Evolutionary conservation across 108 stramenopile genomes (phyloP).

Genomic region (Schizochytrium sp.): DNA sequence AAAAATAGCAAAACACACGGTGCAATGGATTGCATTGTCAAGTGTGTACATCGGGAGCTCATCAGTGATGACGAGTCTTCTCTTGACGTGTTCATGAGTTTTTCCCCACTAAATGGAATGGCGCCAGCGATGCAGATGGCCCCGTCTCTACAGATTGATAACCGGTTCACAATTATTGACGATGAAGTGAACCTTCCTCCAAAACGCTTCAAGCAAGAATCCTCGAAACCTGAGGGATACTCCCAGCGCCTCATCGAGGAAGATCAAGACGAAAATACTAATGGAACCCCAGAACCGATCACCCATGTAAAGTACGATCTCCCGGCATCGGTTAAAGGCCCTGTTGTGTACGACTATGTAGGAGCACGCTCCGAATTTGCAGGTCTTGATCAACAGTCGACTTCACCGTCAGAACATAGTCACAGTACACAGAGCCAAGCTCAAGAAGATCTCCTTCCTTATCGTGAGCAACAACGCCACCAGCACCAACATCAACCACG

Average conservation of each 20-base stretch:
- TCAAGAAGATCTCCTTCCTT: background rate
- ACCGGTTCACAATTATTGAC: slow-evolving; percentile 41
- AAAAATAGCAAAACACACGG: background rate
- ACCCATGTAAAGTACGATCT: slow-evolving; percentile 25
- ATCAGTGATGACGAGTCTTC: slow-evolving; percentile 49
- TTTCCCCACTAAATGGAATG: background rate
- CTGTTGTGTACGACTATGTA: slow-evolving; percentile 31
- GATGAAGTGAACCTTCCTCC: slow-evolving; percentile 26
- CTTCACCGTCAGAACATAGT: background rate
- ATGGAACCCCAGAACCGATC: background rate
- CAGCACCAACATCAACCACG: slow-evolving; percentile 37
- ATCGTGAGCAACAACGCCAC: background rate
- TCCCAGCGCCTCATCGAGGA: background rate
- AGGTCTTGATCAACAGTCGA: background rate
- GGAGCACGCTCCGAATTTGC: background rate
- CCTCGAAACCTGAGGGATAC: background rate
- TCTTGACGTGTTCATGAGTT: background rate
- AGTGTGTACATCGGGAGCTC: slow-evolving; percentile 16
- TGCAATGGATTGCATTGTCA: slow-evolving; percentile 22
- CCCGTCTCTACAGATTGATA: background rate
- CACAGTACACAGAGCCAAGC: background rate
- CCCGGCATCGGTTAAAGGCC: background rate
- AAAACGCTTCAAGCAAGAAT: slow-evolving; percentile 54
- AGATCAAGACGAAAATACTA: background rate
- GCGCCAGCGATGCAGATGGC: background rate